Conservation (phyloP, 2,329 filamentous ascomycete species). For the Coniochaeta ligniaria region DNA sequence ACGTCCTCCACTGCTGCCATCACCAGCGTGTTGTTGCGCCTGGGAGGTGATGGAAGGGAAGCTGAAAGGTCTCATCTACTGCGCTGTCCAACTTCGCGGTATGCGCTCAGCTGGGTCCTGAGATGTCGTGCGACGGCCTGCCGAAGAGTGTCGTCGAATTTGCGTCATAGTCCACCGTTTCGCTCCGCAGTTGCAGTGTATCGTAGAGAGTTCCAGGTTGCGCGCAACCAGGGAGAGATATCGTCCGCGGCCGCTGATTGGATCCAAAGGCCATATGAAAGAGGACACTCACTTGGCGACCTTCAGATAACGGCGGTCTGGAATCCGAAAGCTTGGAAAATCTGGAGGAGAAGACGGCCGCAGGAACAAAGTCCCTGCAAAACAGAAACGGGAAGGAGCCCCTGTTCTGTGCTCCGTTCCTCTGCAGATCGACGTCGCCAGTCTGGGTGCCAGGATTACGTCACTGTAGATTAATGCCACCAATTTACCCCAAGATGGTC, state of each 20-base stretch:
- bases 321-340: background rate
- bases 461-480: conserved; percentile 1
- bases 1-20: no score
- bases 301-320: background rate
- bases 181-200: background rate
- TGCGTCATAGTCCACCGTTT: background rate
- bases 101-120: background rate
- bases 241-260: background rate
- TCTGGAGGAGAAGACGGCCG: background rate
- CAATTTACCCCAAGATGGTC: background rate
- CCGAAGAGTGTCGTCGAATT: background rate
- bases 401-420: background rate
- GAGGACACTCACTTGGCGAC: background rate
- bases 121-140: background rate
- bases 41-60: background rate
- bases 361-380: background rate
- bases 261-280: background rate
- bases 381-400: background rate
- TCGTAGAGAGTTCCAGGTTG: no score
- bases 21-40: background rate
- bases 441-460: background rate
- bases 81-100: background rate
- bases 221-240: background rate
- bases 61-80: background rate
- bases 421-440: background rate